phyloP scores from a whole-genome alignment of 192 early-diverging fungal genomes.

The Linderina pennispora region DNA sequence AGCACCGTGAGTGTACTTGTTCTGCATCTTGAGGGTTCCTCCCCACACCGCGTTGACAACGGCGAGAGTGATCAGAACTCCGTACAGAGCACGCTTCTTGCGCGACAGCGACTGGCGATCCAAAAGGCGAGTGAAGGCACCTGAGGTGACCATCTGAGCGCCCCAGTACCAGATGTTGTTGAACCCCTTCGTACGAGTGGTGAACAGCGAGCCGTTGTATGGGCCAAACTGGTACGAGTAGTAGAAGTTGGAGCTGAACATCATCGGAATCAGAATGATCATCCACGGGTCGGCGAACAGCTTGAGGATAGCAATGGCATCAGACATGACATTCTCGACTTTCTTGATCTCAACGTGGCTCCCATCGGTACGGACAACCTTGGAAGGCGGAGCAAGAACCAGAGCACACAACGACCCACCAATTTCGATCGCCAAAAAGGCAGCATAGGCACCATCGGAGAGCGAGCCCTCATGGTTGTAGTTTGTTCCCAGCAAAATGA shows the following conservation, averaged over 20 bases:
- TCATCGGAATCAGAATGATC: constrained; percentile 59
- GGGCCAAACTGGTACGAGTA: constrained; percentile 66
- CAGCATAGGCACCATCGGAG: constrained; percentile 58
- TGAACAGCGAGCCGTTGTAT: constrained; percentile 61
- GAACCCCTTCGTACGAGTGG: constrained; percentile 55
- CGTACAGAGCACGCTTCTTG: constrained; percentile 51
- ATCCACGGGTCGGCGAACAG: constrained; percentile 60
- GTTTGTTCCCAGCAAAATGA: constrained; percentile 68
- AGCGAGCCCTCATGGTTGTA: constrained; percentile 58
- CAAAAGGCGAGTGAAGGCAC: constrained; percentile 53
- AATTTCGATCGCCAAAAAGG: constrained; percentile 62
- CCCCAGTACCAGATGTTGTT: constrained; percentile 70
- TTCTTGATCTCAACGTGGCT: constrained; percentile 51
- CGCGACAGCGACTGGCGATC: constrained; percentile 50
- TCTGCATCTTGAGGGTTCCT: constrained; percentile 54
- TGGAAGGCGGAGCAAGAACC: constrained; percentile 49
- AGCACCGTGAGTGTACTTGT: constrained; percentile 34
- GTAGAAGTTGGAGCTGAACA: constrained; percentile 69
- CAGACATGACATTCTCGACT: constrained; percentile 53
- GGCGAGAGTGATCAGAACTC: constrained; percentile 31
- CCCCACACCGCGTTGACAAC: constrained; percentile 49
- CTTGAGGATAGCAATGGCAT: constrained; percentile 46
- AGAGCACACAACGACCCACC: constrained; percentile 53
- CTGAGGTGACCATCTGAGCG: constrained; percentile 61
- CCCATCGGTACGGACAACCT: constrained; percentile 59